Base-by-base conservation (phyloP, 306 rosid genomes). In the Crotalaria pallida region DNA sequence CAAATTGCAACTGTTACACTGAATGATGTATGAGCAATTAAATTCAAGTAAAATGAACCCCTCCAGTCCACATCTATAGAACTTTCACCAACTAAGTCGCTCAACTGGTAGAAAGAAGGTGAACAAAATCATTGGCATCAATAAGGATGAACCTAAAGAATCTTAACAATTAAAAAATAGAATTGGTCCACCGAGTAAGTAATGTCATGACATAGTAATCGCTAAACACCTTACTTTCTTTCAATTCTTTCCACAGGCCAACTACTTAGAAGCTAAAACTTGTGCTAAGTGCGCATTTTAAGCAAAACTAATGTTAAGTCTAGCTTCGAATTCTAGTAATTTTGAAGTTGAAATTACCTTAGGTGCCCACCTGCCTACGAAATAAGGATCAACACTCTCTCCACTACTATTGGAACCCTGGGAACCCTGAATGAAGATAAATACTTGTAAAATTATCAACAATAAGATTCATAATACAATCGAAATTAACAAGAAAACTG, bases 351-450 rank as follows among this genome's bases (percentile, higher is more conserved):
- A 51, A 65, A 76, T 81, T 92, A 92, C 98, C 96, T 92, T 68
- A 69, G 95, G 81, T 48, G 90, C 92, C 98, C 96, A 88, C 96
- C 96, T 89, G 89, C 96, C 96, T 59, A 92, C 98, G 75, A 92
- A 92, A 78, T 88, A 92, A 73, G 98, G 96, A 58, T 88, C 70
- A 71, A 33, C 74, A 44, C 40, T 76, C 51, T 82, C 96, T 40
- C 77, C 10, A 77, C 77, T 79, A 31, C 80, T 85, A 52, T 29
- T 51, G 57, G 79, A 83, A 62, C 84, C 86, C 47, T 63, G 84
- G 53, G 86, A 78, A 80, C 76, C 77, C 89, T 88, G 83, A 11
- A 22, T 10, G n/a, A 61, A 21, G 66, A 78, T 0, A 57, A 68
- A 78, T 0, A 48, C 29, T 13, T 70, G n/a, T 41, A 44, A 71